These are phyloP conservation scores for Pharnaceum exiguum DNA, from an alignment of 148 eudicot genomes.

Conservation along the genomic window DNA sequence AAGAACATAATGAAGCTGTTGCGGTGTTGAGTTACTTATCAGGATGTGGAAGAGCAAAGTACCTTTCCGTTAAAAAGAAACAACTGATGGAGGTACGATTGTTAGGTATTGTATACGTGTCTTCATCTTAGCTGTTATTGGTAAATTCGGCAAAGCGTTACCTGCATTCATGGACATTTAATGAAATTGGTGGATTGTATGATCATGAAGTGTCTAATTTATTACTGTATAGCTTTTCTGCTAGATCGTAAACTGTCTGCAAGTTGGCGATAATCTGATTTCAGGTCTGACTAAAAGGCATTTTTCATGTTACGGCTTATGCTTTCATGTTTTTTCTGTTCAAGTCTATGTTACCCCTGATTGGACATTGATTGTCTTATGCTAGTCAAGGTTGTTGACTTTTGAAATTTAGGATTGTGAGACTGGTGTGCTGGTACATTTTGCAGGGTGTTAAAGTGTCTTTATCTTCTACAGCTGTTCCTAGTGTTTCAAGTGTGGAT, in stretches of 20 bases:
- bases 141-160: no score
- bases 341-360: no score
- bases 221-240: no score
- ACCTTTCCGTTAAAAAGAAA: conserved; percentile 35
- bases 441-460: conserved; percentile 85
- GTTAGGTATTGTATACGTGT: no score
- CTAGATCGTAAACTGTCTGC: no score
- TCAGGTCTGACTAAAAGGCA: no score
- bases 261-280: no score
- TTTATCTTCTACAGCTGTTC: conserved; percentile 45
- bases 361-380: neutral
- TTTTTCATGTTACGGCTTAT: no score
- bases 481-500: conserved; percentile 48
- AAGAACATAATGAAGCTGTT: conserved; percentile 48
- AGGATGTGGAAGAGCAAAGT: conserved; percentile 45
- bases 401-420: neutral
- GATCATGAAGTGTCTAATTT: no score
- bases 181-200: no score
- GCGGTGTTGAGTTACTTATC: conserved; percentile 68
- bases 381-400: neutral
- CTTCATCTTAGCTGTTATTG: neutral
- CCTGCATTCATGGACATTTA: no score
- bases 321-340: no score
- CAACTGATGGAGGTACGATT: conserved; percentile 72
- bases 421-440: neutral